Conservation (phyloP, 2,329 filamentous ascomycete genomes). For the Colletotrichum costaricense region DNA sequence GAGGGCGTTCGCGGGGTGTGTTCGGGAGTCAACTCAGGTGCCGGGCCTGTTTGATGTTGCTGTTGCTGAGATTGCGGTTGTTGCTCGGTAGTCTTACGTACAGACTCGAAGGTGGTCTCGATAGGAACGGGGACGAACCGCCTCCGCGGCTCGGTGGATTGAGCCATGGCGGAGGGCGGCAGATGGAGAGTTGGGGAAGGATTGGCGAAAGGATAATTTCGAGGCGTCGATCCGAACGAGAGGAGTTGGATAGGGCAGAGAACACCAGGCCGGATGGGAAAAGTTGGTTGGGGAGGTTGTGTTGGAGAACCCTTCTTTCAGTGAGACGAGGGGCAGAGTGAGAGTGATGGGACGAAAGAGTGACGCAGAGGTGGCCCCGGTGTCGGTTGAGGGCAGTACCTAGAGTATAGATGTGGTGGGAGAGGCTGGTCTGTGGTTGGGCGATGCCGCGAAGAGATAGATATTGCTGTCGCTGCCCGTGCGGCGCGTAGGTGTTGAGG, state of each 20-base stretch:
- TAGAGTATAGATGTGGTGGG: constrained; percentile 5
- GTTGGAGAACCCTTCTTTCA: constrained; percentile 26
- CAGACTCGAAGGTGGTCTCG: constrained; percentile 76
- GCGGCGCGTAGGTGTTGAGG: constrained; percentile 14
- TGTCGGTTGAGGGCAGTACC: not conserved
- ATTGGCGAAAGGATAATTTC: not conserved
- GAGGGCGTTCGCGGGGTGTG: constrained; percentile 63
- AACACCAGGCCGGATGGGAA: not conserved
- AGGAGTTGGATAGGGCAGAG: constrained; percentile 6
- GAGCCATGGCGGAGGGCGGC: constrained; percentile 48
- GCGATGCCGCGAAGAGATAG: not conserved
- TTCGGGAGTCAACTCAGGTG: constrained; percentile 68
- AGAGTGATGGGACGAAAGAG: constrained; percentile 24
- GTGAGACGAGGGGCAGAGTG: constrained; percentile 8
- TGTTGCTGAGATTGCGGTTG: constrained; percentile 32
- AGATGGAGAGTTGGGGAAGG: not conserved
- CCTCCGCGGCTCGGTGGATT: constrained; percentile 57
- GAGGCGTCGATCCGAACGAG: constrained; percentile 16
- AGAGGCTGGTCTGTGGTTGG: constrained; percentile 24
- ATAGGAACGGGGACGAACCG: constrained; percentile 78
- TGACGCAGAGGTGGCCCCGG: constrained; percentile 12
- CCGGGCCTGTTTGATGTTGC: constrained; percentile 54
- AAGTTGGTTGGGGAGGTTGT: not conserved
- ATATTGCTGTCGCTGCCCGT: constrained; percentile 18
- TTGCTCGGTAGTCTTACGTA: constrained; percentile 50